Base-by-base conservation (phyloP, 371 early-diverging fungal genomes). In the Rhizopus sp. region DNA sequence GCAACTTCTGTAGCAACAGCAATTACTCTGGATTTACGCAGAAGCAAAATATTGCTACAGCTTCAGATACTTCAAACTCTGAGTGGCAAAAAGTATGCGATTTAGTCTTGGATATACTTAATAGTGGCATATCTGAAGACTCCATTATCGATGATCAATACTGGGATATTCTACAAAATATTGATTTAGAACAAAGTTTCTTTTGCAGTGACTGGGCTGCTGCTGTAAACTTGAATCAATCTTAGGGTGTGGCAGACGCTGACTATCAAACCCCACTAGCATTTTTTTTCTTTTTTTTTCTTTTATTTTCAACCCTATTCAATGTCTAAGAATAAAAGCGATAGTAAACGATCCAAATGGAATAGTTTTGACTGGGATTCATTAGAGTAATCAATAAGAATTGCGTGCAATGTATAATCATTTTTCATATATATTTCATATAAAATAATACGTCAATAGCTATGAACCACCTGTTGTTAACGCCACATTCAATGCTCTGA, bases 141-240 rank as follows among this genome's bases (percentile, higher is more conserved):
- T 39, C 17, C 3, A 23, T 54, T 23, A 34, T 60, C 7, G 54
- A 60, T 41, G 54, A 60, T 1, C 31, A 48, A 15, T 32, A 54
- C 3, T 60, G 60, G 60, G 3, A 15, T n/a, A 54, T 33, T 23
- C 9, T 60, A 3, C 44, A 93, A 78, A 79, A 93, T 88, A 33
- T 15, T 13, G 15, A n/a, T 15, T 41, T 41, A 13, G n/a, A 9
- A 5, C 41, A 41, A n/a, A 15, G 15, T 13, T 41, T 41, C 15
- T 41, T 41, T 5, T n/a, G 1, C n/a, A 41, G 1, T 41, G 41
- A 23, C 23, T 23, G n/a, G n/a, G n/a, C 15, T 41, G n/a, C 5
- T 5, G 41, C 5, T n/a, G 41, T n/a, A 12, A 23, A 23, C 23
- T n/a, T 12, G 1, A 41, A 5, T 41, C 41, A 41, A 41, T 5